phyloP scores from a whole-genome alignment of 768 basidiomycete species.

The Mrakia gelida region DNA sequence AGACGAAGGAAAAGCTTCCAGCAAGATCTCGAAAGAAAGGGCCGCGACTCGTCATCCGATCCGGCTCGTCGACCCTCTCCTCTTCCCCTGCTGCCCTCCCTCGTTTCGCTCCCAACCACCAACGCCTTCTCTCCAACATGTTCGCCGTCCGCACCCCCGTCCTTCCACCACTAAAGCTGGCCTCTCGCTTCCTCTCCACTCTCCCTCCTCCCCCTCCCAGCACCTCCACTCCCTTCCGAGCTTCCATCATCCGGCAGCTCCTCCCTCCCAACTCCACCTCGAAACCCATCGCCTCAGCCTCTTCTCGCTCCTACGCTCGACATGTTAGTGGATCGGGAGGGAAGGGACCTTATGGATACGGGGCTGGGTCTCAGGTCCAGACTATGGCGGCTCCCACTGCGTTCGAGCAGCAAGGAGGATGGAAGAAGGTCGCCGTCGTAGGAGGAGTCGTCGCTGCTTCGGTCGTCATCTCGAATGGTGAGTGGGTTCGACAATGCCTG shows the following conservation, averaged over 20 bases:
- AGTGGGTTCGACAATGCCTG: not conserved
- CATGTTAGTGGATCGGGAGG: not conserved
- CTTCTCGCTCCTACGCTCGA: not conserved
- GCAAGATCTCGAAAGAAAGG: too few species aligned
- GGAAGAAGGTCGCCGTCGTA: slow-evolving; percentile 15
- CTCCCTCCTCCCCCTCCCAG: not conserved
- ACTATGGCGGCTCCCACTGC: not conserved
- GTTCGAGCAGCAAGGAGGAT: slow-evolving; percentile 25
- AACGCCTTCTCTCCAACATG: not conserved
- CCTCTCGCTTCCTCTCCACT: not conserved
- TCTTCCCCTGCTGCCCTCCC: not conserved
- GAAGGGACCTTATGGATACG: not conserved
- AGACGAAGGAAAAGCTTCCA: too few species aligned
- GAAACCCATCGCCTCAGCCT: slow-evolving; percentile 1
- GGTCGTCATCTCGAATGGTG: slow-evolving; percentile 10
- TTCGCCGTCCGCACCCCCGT: not conserved
- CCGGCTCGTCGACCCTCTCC: not conserved
- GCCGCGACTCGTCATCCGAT: too few species aligned
- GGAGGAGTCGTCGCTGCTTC: not conserved
- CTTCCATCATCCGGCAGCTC: not conserved
- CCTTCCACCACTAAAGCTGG: not conserved
- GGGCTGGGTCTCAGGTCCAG: not conserved
- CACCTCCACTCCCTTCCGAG: not conserved
- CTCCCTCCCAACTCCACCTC: not conserved
- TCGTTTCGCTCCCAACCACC: not conserved